phyloP scores from a whole-genome alignment of 202 grass and related monocot genomes.

The Setaria viridis region DNA sequence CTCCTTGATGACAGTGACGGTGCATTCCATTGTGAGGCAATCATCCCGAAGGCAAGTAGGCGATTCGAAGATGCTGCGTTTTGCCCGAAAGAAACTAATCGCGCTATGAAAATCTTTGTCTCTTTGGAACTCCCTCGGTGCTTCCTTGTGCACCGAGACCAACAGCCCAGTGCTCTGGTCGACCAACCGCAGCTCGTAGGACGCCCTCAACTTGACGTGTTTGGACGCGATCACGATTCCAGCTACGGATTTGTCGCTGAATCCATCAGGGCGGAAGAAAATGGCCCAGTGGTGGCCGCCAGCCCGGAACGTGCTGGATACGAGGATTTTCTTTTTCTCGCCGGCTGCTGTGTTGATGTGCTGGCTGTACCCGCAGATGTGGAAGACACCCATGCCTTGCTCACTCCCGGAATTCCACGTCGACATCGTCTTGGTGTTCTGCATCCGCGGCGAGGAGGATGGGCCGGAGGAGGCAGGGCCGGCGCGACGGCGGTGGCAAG shows the following conservation, averaged over 20 bases:
- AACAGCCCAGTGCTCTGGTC: background rate
- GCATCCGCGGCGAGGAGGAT: background rate
- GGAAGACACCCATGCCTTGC: background rate
- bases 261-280: background rate
- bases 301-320: background rate
- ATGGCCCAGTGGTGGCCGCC: background rate
- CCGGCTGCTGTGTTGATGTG: background rate
- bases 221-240: background rate
- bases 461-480: background rate
- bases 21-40: background rate
- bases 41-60: background rate
- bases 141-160: background rate
- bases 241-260: background rate
- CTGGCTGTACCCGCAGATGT: background rate
- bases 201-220: background rate
- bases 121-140: background rate
- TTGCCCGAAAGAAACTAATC: background rate
- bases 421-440: background rate
- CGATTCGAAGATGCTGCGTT: background rate
- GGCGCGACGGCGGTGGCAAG: background rate
- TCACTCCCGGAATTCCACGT: background rate
- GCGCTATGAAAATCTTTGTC: fast-evolving
- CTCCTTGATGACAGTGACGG: background rate
- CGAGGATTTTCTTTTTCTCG: background rate
- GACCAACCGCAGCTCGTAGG: background rate